Evolutionary conservation across 305 asterid genomes (phyloP).

Genomic region (Petunia hybrid): DNA sequence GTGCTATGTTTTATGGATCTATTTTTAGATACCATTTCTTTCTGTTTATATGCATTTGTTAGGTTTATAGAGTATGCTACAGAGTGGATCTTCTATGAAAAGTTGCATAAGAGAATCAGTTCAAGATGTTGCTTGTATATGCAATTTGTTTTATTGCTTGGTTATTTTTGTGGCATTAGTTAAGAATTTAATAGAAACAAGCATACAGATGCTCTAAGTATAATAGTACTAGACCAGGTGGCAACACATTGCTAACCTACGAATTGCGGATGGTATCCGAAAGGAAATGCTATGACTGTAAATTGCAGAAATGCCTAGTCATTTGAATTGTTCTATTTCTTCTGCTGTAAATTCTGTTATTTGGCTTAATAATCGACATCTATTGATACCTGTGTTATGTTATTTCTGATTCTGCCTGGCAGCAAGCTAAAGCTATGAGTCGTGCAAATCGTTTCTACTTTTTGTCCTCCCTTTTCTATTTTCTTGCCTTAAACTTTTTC

Average conservation of each 20-base stretch:
- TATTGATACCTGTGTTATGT: neutral
- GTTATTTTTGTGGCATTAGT: neutral
- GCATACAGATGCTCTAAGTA: neutral
- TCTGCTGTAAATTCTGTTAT: neutral
- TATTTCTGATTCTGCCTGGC: neutral
- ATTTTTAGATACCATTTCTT: neutral
- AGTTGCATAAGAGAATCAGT: neutral
- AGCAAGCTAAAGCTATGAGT: slow-evolving; percentile 17
- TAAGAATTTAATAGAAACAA: slow-evolving; percentile 1
- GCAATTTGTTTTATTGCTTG: neutral
- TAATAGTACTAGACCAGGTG: slow-evolving; percentile 5
- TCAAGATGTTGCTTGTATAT: neutral
- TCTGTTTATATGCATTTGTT: slow-evolving; percentile 15
- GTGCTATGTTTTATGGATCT: neutral
- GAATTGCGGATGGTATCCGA: neutral
- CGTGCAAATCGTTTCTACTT: neutral
- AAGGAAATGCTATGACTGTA: neutral
- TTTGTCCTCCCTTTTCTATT: neutral
- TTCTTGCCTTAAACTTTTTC: too few species aligned
- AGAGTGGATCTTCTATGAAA: neutral
- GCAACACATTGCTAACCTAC: neutral
- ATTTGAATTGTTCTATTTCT: neutral
- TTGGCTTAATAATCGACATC: neutral
- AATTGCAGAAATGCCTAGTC: neutral
- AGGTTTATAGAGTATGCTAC: neutral